Evolutionary conservation across 1,139 yeast species (phyloP), one percentile per base, ranked within the genome.

Genomic region (Blastobotrys serpentis): DNA sequence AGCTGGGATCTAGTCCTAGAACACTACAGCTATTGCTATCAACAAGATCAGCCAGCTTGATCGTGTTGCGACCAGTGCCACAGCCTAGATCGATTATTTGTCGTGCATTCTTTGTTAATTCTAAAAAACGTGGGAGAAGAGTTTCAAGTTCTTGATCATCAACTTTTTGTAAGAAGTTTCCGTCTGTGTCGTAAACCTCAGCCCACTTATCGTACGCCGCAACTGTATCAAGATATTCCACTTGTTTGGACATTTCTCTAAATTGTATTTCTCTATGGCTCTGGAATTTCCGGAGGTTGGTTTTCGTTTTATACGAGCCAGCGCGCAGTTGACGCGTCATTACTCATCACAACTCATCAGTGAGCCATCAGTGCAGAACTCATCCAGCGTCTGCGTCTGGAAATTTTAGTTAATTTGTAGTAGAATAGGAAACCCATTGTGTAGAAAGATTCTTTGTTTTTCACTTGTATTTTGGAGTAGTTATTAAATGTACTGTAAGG

Each of bases 171-270:
- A 39, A 18, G 23, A 39, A 39, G 42, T 39, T 39, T 13, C 33
- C 30, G 23, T 39, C 42, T 6, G 26, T 39, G 42, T 39, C 42
- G 13, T 39, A 39, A 17, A 39, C 42, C 21, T 22, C 13, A n/a
- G 42, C 42, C 42, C 42, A 39, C 13, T 26, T 39, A 16, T 39
- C 42, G 25, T 39, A 39, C 32, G 42, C 42, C 7, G 21, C 42
- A 11, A 26, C 42, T 3, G 42, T 39, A 11, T 23, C 42, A 30
- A 39, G n/a, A 14, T 39, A 39, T 17, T 39, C 33, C 4, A 39
- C 18, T 14, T 14, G 7, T 34, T 18, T 34, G n/a, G 38, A 8
- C 38, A 34, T 34, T 5, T n/a, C n/a, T n/a, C n/a, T n/a, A n/a
- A n/a, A n/a, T n/a, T n/a, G n/a, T n/a, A n/a, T n/a, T n/a, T n/a